Percentiles rank a stretch among this genome's conserved stretches.
Conservation (phyloP, 106 monocot species). For the Triglochin maritima region DNA sequence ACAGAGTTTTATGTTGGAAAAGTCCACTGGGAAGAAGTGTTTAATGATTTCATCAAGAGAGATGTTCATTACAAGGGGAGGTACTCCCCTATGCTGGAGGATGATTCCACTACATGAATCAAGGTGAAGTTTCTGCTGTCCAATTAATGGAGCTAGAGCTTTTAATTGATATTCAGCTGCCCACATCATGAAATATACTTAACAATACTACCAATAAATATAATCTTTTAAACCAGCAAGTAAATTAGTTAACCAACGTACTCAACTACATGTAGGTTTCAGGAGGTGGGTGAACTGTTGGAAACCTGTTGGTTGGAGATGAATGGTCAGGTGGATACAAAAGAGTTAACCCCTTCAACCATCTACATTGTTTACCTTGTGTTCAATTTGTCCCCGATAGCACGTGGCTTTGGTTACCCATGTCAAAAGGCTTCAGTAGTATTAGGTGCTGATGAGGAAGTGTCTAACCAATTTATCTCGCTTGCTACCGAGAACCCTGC, state of each 20-base stretch:
- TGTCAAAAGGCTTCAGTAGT: constrained; percentile 1
- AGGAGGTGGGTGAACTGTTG: background rate
- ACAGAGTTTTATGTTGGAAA: constrained; percentile 66
- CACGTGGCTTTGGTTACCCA: background rate
- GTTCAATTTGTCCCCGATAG: background rate
- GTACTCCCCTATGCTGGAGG: constrained; percentile 37
- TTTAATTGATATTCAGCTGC: background rate
- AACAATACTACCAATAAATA: no score
- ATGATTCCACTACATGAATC: constrained; percentile 34
- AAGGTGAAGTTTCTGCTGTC: constrained; percentile 17
- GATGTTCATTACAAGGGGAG: constrained; percentile 49
- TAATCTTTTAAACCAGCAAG: no score
- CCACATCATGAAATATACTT: no score
- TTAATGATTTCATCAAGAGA: constrained; percentile 53
- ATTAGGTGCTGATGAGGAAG: background rate
- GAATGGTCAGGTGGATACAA: constrained; percentile 1
- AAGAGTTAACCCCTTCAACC: constrained; percentile 6
- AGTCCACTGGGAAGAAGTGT: constrained; percentile 46
- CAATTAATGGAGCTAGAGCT: background rate
- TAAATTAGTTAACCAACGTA: no score
- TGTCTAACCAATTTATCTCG: background rate
- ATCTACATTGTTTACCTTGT: constrained; percentile 7
- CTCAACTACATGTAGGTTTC: background rate
- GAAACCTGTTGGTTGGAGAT: constrained; percentile 8
- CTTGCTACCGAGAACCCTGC: no score